Evolutionary conservation across 148 eudicot species (phyloP).

Genomic region (Mesembryanthemum crystallinum): DNA sequence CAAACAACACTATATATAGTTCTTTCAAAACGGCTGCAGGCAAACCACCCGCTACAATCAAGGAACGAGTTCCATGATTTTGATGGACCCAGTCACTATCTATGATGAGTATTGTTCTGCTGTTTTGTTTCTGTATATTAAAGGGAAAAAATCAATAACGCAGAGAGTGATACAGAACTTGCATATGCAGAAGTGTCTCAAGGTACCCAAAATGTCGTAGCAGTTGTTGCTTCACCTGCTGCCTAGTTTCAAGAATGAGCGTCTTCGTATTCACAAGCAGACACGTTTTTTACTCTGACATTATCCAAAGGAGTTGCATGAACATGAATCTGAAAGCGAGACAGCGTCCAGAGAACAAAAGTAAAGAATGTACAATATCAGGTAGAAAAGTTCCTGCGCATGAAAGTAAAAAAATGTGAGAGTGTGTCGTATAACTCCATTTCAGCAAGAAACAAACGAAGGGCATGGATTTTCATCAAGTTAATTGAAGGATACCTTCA

Average conservation of each 20-base stretch:
- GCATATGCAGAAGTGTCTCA: background rate
- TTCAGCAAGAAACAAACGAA: background rate
- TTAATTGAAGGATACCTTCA: background rate
- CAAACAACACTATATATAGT: too few relatives aligned
- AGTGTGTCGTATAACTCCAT: background rate
- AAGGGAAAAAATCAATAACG: too few relatives aligned
- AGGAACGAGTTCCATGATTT: too few relatives aligned
- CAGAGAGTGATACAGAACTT: too few relatives aligned
- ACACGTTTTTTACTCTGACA: background rate
- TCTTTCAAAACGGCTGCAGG: too few relatives aligned
- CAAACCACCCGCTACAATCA: too few relatives aligned
- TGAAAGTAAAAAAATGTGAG: background rate
- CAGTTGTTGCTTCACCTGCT: background rate
- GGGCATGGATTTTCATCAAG: background rate
- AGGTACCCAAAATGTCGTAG: background rate
- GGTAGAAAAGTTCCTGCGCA: conserved; percentile 1
- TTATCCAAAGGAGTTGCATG: background rate
- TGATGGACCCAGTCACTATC: too few relatives aligned
- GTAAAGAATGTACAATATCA: background rate
- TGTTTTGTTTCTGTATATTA: too few relatives aligned
- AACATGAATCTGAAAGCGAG: background rate
- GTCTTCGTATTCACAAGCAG: background rate
- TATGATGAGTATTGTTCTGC: too few relatives aligned
- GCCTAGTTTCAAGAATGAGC: background rate
- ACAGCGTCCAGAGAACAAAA: background rate